Conservation (phyloP, 2,329 filamentous ascomycete genomes). For the Calonectria henricotiae region DNA sequence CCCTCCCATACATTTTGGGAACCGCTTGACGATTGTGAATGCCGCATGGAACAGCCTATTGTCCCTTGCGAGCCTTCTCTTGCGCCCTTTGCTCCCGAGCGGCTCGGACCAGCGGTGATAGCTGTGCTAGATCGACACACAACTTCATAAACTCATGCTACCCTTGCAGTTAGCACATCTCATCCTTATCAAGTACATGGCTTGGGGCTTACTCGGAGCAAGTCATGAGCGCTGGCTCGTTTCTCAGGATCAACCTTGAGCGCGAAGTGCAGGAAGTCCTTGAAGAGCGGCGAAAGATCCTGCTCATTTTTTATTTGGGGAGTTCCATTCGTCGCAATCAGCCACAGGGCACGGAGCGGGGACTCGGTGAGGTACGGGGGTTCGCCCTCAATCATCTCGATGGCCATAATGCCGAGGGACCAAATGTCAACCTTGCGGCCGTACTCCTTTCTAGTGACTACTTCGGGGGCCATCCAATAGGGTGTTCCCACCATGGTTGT, state of each 20-base stretch:
- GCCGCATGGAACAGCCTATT: constrained; percentile 49
- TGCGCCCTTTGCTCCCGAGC: constrained; percentile 89
- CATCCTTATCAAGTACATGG: constrained; percentile 53
- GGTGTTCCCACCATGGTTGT: constrained; percentile 99
- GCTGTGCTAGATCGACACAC: constrained; percentile 81
- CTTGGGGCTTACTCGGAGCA: constrained; percentile 83
- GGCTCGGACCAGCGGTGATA: constrained; percentile 89
- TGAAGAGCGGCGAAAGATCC: constrained; percentile 84
- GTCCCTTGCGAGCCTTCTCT: constrained; percentile 82
- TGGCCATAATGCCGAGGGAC: constrained; percentile 99
- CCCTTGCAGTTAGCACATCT: constrained; percentile 41
- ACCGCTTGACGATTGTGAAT: constrained; percentile 24
- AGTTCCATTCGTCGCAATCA: constrained; percentile 97
- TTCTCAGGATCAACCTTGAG: constrained; percentile 98
- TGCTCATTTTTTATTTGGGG: constrained; percentile 95
- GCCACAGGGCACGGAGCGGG: constrained; percentile 90
- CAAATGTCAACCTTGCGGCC: constrained; percentile 99
- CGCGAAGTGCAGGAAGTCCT: constrained; percentile 92
- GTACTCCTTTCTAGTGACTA: constrained; percentile 97
- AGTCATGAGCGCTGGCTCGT: constrained; percentile 93
- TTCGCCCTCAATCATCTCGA: constrained; percentile 99
- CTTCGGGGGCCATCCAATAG: constrained; percentile 99
- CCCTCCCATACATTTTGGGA: constrained; percentile 34
- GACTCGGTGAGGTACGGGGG: constrained; percentile 97
- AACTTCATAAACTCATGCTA: constrained; percentile 87